These are phyloP conservation scores for Metschnikowia cubensis DNA, from an alignment of 805 yeast species.

Conservation along the genomic window DNA sequence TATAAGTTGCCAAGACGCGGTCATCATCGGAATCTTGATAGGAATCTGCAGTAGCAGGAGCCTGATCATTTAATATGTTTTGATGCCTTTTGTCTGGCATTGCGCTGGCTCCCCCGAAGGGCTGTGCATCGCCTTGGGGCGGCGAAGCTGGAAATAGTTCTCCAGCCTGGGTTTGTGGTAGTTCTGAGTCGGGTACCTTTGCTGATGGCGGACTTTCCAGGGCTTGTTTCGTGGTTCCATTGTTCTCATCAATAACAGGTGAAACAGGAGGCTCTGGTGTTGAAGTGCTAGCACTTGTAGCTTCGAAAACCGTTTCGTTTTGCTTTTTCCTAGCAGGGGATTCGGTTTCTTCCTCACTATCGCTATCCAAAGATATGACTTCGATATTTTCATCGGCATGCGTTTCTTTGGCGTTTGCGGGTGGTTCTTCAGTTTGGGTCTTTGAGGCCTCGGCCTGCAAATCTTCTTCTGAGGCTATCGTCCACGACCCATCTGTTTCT, in stretches of 20 bases:
- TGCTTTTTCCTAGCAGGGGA: not conserved
- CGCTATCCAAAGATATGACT: constrained; percentile 50
- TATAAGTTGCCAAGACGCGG: constrained; percentile 2
- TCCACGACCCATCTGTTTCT: constrained; percentile 74
- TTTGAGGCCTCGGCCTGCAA: constrained; percentile 3
- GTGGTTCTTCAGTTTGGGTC: not conserved
- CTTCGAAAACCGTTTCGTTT: not conserved
- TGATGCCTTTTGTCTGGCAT: too few species aligned
- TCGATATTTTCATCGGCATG: constrained; percentile 29
- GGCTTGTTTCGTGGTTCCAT: not conserved
- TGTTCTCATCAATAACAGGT: not conserved
- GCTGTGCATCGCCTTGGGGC: not conserved
- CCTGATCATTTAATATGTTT: not conserved
- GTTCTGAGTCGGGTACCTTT: not conserved
- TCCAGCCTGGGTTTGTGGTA: not conserved
- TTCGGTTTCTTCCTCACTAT: constrained; percentile 36
- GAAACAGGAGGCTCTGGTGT: not conserved
- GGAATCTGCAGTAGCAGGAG: not conserved
- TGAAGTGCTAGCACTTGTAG: not conserved
- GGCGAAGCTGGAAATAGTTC: not conserved
- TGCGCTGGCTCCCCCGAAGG: not conserved
- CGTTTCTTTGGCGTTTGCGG: not conserved
- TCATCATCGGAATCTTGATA: constrained; percentile 3
- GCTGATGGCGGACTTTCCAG: not conserved
- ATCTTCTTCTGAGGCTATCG: constrained; percentile 21